A percentile compares a stretch with the other conserved stretches of the same genome.
These are phyloP conservation scores for Tephrocybe rancida DNA, from an alignment of 768 basidiomycete genomes.

Conservation along the genomic window DNA sequence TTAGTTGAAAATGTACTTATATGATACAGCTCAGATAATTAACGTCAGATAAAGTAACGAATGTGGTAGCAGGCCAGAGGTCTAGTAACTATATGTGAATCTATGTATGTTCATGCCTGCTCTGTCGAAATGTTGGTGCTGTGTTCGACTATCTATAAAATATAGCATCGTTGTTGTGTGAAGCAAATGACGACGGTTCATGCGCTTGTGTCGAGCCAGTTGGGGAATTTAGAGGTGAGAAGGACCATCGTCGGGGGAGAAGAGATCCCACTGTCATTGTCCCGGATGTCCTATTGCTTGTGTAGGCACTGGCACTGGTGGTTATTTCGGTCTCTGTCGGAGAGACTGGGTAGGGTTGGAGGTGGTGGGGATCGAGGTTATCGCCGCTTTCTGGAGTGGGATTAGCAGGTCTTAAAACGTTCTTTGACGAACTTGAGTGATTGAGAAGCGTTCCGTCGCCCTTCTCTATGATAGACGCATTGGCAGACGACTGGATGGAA, in stretches of 20 bases:
- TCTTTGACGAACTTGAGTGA: slow-evolving; percentile 13
- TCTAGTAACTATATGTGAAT: not conserved
- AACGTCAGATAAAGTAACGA: slow-evolving; percentile 8
- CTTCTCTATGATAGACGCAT: slow-evolving; percentile 43
- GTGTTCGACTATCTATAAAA: slow-evolving; percentile 8
- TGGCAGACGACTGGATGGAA: slow-evolving; percentile 20
- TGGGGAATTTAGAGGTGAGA: slow-evolving; percentile 25
- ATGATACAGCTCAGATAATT: slow-evolving; percentile 9
- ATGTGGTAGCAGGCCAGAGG: not conserved
- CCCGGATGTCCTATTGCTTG: slow-evolving; percentile 32
- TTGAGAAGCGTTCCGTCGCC: slow-evolving; percentile 19
- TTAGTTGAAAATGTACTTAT: no score
- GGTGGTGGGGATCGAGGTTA: slow-evolving; percentile 39
- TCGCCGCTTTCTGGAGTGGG: slow-evolving; percentile 54
- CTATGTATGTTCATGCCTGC: slow-evolving; percentile 9
- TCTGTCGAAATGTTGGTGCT: not conserved
- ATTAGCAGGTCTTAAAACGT: slow-evolving; percentile 43
- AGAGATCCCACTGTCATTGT: slow-evolving; percentile 41
- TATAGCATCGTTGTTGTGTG: not conserved
- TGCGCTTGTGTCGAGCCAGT: slow-evolving; percentile 16
- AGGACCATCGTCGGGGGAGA: slow-evolving; percentile 40
- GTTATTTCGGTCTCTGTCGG: slow-evolving; percentile 37
- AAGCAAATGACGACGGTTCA: slow-evolving; percentile 13
- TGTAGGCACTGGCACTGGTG: slow-evolving; percentile 27
- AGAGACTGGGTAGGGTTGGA: slow-evolving; percentile 48